Evolutionary conservation across 345 rosid species (phyloP).

Genomic region (Mangifera indica): DNA sequence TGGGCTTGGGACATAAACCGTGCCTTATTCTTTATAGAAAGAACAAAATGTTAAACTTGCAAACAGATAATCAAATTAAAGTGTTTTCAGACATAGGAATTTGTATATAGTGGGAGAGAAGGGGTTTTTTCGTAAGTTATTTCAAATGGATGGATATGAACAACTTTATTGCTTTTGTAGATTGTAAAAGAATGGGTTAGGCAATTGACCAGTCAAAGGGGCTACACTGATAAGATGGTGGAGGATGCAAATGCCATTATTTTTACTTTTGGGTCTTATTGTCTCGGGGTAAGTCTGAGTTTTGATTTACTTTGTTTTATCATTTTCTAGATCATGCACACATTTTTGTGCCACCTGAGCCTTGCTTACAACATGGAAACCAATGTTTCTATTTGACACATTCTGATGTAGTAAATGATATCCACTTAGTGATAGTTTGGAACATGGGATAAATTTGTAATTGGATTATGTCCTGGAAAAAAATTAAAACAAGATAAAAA

Average conservation of each 20-base stretch:
- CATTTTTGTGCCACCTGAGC: background rate
- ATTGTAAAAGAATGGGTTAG: slow-evolving; percentile 85
- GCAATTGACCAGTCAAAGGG: slow-evolving; percentile 61
- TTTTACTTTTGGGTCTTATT: slow-evolving; percentile 92
- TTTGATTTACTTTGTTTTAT: slow-evolving; percentile 3
- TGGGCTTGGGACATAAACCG: background rate
- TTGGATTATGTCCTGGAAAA: background rate
- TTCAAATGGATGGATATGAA: background rate
- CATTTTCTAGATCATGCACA: background rate
- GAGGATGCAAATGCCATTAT: slow-evolving; percentile 91
- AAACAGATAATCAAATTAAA: background rate
- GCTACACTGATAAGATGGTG: slow-evolving; percentile 86
- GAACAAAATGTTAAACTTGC: background rate
- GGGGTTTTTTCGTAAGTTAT: too few relatives aligned
- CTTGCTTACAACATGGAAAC: background rate
- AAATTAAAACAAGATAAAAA: background rate
- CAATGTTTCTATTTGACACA: background rate
- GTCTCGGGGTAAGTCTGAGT: slow-evolving; percentile 68
- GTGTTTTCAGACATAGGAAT: background rate
- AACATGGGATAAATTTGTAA: background rate
- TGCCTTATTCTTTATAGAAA: too few relatives aligned
- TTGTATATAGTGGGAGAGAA: too few relatives aligned
- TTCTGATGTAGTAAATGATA: background rate
- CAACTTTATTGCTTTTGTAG: slow-evolving; percentile 29
- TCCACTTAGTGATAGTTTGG: background rate